phyloP scores from a whole-genome alignment of 257 asterid species.

The Solanum piurae region DNA sequence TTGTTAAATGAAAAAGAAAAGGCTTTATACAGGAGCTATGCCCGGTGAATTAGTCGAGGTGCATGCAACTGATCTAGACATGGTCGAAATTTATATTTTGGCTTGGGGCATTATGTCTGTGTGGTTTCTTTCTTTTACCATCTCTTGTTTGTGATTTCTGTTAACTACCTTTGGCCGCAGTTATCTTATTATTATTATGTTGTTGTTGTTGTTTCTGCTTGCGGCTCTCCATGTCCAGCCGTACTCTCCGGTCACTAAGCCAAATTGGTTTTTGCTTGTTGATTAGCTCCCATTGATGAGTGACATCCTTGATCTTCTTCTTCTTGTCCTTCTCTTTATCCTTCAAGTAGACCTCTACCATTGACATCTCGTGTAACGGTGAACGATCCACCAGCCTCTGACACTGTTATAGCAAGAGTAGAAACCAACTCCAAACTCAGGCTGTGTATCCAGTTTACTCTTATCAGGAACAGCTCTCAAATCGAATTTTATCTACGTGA shows the following conservation, averaged over 20 bases:
- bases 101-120: neutral
- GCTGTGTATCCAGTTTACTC: neutral
- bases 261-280: too few species aligned
- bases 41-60: neutral
- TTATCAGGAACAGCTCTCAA: neutral
- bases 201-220: neutral
- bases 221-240: neutral
- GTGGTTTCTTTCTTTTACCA: neutral
- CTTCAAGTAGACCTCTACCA: too few species aligned
- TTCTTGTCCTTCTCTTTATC: too few species aligned
- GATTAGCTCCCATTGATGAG: too few species aligned
- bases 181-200: neutral
- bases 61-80: neutral
- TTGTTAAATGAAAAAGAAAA: neutral
- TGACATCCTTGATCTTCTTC: too few species aligned
- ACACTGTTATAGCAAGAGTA: too few species aligned
- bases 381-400: too few species aligned
- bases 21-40: neutral
- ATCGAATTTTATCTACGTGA: neutral
- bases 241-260: slow-evolving; percentile 13
- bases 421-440: neutral
- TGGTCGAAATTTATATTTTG: neutral
- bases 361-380: too few species aligned
- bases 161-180: neutral
- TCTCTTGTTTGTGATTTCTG: neutral